These are phyloP conservation scores for Bruguiera hainesii DNA, from an alignment of 441 rosid genomes.

Conservation along the genomic window DNA sequence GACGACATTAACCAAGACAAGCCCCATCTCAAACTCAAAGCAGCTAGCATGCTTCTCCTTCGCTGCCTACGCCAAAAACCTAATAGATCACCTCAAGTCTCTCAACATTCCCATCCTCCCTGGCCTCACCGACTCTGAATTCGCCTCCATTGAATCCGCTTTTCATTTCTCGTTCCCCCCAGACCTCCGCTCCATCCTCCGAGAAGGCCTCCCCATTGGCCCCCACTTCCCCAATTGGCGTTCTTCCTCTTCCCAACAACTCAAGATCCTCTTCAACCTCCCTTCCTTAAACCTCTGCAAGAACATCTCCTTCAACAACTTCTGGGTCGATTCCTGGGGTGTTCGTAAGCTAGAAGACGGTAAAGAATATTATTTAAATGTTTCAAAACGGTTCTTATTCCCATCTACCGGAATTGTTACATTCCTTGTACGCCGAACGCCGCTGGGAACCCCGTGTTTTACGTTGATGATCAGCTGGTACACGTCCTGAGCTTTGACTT, in stretches of 20 bases:
- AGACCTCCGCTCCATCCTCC: constrained; percentile 83
- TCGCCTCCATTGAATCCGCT: constrained; percentile 50
- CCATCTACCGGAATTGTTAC: constrained; percentile 57
- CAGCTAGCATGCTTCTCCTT: constrained; percentile 55
- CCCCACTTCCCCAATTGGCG: constrained; percentile 75
- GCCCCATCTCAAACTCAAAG: constrained; percentile 15
- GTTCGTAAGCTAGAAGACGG: constrained; percentile 28
- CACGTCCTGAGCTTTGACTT: constrained; percentile 52
- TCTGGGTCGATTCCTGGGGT: constrained; percentile 78
- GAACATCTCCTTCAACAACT: constrained; percentile 36
- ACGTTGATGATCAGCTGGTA: constrained; percentile 48
- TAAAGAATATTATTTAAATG: constrained; percentile 22
- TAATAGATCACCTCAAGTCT: constrained; percentile 46
- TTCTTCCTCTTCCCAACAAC: constrained; percentile 57
- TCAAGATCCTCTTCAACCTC: constrained; percentile 43
- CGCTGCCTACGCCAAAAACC: constrained; percentile 61
- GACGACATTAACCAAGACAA: background rate
- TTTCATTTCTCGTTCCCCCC: constrained; percentile 69
- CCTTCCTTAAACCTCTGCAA: constrained; percentile 47
- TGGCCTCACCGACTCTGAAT: constrained; percentile 65
- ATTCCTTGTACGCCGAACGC: constrained; percentile 47
- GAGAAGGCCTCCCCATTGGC: constrained; percentile 72
- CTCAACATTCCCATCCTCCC: constrained; percentile 45
- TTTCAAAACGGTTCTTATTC: constrained; percentile 41
- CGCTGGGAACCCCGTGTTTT: constrained; percentile 73